Percentiles rank a stretch among this genome's conserved stretches.
Conservation (phyloP, 2,329 filamentous ascomycete genomes). For the Ascochyta clinopodiicola region DNA sequence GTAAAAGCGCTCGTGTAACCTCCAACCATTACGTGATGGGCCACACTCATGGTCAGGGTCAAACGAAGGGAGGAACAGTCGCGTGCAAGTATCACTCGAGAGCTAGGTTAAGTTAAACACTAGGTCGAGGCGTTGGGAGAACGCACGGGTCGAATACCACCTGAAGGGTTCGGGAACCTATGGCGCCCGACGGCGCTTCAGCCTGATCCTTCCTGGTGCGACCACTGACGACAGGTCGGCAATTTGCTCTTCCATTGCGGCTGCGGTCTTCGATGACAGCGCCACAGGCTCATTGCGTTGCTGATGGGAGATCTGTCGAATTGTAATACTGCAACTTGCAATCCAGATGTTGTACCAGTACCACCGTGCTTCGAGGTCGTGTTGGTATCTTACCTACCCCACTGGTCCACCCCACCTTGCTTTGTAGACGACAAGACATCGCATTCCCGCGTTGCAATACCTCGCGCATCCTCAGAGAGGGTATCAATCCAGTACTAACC, state of each 20-base stretch:
- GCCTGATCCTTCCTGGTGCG: slow-evolving; percentile 19
- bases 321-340: slow-evolving; percentile 17
- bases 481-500: slow-evolving; percentile 6
- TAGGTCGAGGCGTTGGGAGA: background rate
- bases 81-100: background rate
- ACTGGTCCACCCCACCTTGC: slow-evolving; percentile 30
- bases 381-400: slow-evolving; percentile 23
- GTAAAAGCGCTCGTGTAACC: slow-evolving; percentile 6
- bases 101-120: background rate
- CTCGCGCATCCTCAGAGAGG: background rate
- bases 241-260: slow-evolving; percentile 11
- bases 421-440: slow-evolving; percentile 12
- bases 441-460: slow-evolving; percentile 7
- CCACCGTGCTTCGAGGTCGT: slow-evolving; percentile 6
- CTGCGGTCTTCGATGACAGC: slow-evolving; percentile 25
- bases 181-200: slow-evolving; percentile 22
- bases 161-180: slow-evolving; percentile 24
- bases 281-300: slow-evolving; percentile 21
- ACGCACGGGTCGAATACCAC: slow-evolving; percentile 21
- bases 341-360: slow-evolving; percentile 17
- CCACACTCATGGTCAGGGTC: background rate
- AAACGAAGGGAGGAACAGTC: background rate
- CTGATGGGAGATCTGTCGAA: slow-evolving; percentile 11
- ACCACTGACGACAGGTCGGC: slow-evolving; percentile 23
- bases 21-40: background rate